Evolutionary conservation across 2,329 filamentous ascomycete genomes (phyloP), one percentile per base, ranked within the genome.

Genomic region (Fusarium staphyleae): DNA sequence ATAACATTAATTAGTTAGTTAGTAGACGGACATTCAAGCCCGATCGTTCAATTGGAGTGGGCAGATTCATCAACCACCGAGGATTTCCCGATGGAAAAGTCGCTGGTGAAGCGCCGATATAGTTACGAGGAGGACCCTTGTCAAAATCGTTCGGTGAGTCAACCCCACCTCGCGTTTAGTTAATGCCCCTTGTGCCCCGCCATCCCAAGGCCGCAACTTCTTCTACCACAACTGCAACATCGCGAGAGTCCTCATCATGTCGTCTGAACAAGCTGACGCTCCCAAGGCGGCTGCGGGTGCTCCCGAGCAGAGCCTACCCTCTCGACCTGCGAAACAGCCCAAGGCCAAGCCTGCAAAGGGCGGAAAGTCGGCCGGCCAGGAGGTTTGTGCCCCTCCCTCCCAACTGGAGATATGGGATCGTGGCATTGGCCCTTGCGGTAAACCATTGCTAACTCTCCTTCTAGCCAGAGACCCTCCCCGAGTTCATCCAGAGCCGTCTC

Each of bases 401-500:
- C 37, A 41, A 7, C 12, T 12, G 13, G 4, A 51, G 45, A 32
- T 30, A 47, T 36, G 37, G 32, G 24, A 49, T 51, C 39, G 49
- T 53, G 29, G 15, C 24, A n/a, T 22, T 29, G 18, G 24, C 14
- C n/a, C 30, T n/a, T 47, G 29, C 45, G 11, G 35, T 22, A 18
- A 32, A 36, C 40, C 45, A 59, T 56, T 65, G 28, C 60, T 71
- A 46, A 72, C 48, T 22, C 14, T 14, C 14, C 9, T 30, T 26
- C 10, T 35, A 75, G 74, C 68, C 74, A 5, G 75, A 72, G 76
- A 70, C 74, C 71, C 65, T 81, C 76, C 89, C 93, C 50, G 86
- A 88, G 55, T 96, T 90, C 75, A 86, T 98, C 59, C 80, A 93
- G 69, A 86, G 92, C 74, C 87, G 95, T 60, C 87, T 97, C 69